Base-by-base conservation (phyloP, 2,329 filamentous ascomycete genomes). In the Colletotrichum trifolii region DNA sequence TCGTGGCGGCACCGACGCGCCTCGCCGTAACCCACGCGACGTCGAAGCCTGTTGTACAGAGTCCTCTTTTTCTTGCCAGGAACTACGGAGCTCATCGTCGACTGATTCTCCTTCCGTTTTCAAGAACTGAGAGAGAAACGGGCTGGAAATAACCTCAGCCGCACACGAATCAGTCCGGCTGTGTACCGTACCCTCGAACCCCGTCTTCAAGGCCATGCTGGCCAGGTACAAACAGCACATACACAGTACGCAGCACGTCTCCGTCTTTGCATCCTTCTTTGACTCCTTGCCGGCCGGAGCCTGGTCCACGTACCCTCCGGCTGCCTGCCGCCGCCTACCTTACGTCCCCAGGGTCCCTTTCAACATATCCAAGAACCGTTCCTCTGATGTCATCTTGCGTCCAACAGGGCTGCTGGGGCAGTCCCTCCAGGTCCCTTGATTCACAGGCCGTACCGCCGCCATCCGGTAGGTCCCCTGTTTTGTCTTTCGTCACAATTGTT, bases 341-440 rank as follows among this genome's bases (percentile, higher is more conserved):
- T 17, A 54, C 39, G 17, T 13, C 36, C 34, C 17, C 13, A 35
- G 25, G 52, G 39, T 43, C 25, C 39, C 39, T 54, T 45, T 42
- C 33, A 25, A 25, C 25, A 25, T 33, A 15, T 49, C 43, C 45
- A 47, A 40, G 42, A 34, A 46, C 48, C 40, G 46, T 62, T 56
- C 52, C 54, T 65, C 52, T 65, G 62, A 65, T 65, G 62, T 65
- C 62, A 65, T 62, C 42, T 13, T 53, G 62, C 62, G 43, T 52
- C 62, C 57, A 35, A 34, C 58, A 62, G 52, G 56, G 61, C 61
- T 54, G 49, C 7, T n/a, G 34, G 50, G 53, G 40, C 15, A 35
- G 6, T n/a, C 25, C 15, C n/a, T 40, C 60, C 47, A 54, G 50
- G 57, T 65, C 62, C 62, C 57, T 65, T 65, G 49, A 38, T 54